Conservation (phyloP, 2,329 filamentous ascomycete species). For the Sporothrix mexicana region DNA sequence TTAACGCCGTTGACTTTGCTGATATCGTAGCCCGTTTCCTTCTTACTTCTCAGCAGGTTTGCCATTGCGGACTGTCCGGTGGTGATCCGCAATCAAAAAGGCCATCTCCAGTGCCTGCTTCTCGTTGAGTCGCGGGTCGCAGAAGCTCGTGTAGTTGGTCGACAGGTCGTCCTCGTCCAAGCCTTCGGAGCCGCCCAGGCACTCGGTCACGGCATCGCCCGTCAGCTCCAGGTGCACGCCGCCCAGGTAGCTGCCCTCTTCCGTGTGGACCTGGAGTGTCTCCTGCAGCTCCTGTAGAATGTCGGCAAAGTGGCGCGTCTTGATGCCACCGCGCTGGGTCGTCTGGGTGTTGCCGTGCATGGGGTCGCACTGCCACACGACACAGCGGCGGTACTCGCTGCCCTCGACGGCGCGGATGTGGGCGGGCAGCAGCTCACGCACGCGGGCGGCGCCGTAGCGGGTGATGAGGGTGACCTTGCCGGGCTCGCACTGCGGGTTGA, state of each 20-base stretch:
- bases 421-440: conserved; percentile 74
- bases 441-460: conserved; percentile 82
- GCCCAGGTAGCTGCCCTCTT: conserved; percentile 83
- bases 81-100: conserved; percentile 89
- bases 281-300: conserved; percentile 87
- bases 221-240: conserved; percentile 96
- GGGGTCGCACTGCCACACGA: conserved; percentile 98
- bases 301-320: conserved; percentile 88
- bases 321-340: conserved; percentile 76
- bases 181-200: conserved; percentile 86
- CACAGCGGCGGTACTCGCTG: conserved; percentile 67
- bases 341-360: conserved; percentile 88
- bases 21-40: neutral
- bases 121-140: conserved; percentile 93
- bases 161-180: conserved; percentile 87
- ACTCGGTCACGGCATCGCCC: conserved; percentile 95
- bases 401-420: conserved; percentile 90
- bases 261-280: conserved; percentile 82
- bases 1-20: neutral
- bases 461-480: conserved; percentile 98
- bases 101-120: conserved; percentile 96
- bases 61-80: conserved; percentile 47
- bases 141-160: conserved; percentile 93
- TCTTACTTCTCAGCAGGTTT: neutral
- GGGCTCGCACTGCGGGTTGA: conserved; percentile 81